Percentiles rank a stretch among this genome's conserved stretches.
Conservation (phyloP, 176 grass and related monocot genomes). For the Metroxylon sagu region DNA sequence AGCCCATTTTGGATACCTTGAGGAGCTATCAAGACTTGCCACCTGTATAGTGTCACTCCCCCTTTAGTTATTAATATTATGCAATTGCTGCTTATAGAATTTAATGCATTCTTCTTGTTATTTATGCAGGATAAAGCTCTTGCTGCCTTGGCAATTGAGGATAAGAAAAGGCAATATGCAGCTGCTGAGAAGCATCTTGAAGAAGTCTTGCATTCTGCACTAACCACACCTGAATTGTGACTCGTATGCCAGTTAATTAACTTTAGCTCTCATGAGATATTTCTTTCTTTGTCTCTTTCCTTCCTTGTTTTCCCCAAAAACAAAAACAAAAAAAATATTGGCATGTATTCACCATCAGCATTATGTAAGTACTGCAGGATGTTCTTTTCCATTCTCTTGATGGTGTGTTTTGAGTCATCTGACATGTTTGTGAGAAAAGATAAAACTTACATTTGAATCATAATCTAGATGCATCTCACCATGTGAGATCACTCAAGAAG, state of each 20-base stretch:
- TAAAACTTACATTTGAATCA: too few species aligned
- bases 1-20: conserved; percentile 84
- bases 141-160: conserved; percentile 90
- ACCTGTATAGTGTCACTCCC: conserved; percentile 39
- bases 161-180: conserved; percentile 88
- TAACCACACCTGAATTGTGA: conserved; percentile 56
- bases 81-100: conserved; percentile 10
- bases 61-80: not conserved
- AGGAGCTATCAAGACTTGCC: conserved; percentile 96
- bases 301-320: too few species aligned
- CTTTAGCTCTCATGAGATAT: not conserved
- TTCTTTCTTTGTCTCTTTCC: too few species aligned
- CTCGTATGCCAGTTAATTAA: conserved; percentile 8
- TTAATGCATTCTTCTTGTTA: conserved; percentile 16
- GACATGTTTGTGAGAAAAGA: too few species aligned
- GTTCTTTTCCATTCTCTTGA: too few species aligned
- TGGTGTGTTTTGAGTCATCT: too few species aligned
- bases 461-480: too few species aligned
- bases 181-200: conserved; percentile 95
- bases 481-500: too few species aligned
- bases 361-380: too few species aligned
- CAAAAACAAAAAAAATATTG: too few species aligned
- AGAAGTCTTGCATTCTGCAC: conserved; percentile 78
- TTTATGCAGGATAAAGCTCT: conserved; percentile 83
- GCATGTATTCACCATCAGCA: too few species aligned